Percentiles rank a stretch among this genome's conserved stretches.
Evolutionary conservation across 768 basidiomycete species (phyloP).

Genomic region (Boletus edulis): DNA sequence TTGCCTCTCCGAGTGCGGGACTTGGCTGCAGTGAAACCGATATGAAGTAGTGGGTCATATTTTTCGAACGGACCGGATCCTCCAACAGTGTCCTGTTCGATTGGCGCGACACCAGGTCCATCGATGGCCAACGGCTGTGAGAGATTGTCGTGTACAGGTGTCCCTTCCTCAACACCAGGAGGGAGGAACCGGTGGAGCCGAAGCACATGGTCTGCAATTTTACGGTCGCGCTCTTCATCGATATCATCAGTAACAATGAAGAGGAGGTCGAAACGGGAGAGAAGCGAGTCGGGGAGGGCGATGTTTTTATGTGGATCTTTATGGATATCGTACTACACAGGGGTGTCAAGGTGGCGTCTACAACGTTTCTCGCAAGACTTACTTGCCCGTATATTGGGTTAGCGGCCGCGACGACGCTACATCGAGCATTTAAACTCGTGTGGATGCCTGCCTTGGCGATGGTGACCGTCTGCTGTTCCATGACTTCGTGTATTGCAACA

Average conservation of each 20-base stretch:
- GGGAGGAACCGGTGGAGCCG: conserved; percentile 96
- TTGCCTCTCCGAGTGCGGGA: conserved; percentile 59
- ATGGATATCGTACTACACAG: conserved; percentile 91
- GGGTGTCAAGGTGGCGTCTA: conserved; percentile 8
- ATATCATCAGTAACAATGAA: conserved; percentile 99
- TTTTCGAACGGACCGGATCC: conserved; percentile 86
- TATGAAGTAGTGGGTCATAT: conserved; percentile 91
- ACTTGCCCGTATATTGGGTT: conserved; percentile 99
- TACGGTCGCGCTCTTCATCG: conserved; percentile 89
- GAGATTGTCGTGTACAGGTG: conserved; percentile 84
- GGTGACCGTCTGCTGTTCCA: conserved; percentile 99
- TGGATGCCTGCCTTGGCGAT: conserved; percentile 99
- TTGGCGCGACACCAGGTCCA: conserved; percentile 49
- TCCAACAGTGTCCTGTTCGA: conserved; percentile 36
- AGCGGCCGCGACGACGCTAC: conserved; percentile 96
- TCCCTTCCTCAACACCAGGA: conserved; percentile 95
- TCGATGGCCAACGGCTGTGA: conserved; percentile 88
- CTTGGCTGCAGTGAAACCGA: conserved; percentile 58
- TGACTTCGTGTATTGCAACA: conserved; percentile 99
- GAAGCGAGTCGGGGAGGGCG: conserved; percentile 93
- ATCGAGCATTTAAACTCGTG: conserved; percentile 95
- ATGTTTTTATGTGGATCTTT: conserved; percentile 99
- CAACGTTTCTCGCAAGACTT: conserved; percentile 19
- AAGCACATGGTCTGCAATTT: conserved; percentile 96
- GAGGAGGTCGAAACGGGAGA: conserved; percentile 97